Evolutionary conservation across 108 stramenopile genomes (phyloP).

Genomic region (Fragilariopsis cylindrus): DNA sequence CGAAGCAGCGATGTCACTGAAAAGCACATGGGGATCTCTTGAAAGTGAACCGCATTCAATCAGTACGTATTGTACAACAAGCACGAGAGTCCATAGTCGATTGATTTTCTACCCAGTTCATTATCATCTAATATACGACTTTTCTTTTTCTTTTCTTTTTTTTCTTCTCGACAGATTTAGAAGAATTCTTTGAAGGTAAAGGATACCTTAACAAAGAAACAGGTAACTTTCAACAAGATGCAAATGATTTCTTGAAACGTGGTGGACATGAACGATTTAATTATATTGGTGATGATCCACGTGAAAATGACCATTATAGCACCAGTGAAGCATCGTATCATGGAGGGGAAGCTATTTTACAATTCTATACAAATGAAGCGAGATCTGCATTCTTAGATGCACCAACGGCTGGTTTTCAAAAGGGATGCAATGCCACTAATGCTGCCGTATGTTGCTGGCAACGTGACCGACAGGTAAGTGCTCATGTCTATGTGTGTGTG

Average conservation of each 20-base stretch:
- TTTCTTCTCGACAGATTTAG: not conserved
- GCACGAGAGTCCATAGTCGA: no score
- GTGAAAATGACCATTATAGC: slow-evolving; percentile 2
- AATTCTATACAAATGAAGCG: not conserved
- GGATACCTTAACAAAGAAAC: slow-evolving; percentile 12
- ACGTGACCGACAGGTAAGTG: slow-evolving; percentile 51
- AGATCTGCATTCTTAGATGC: not conserved
- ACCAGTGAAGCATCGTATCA: not conserved
- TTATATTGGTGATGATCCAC: slow-evolving; percentile 13
- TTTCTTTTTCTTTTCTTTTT: no score
- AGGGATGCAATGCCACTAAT: slow-evolving; percentile 2
- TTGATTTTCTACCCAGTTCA: no score
- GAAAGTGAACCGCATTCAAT: not conserved
- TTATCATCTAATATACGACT: no score
- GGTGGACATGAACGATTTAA: not conserved
- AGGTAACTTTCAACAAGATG: slow-evolving; percentile 21
- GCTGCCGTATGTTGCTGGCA: slow-evolving; percentile 57
- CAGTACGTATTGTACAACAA: no score
- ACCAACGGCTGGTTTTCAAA: not conserved
- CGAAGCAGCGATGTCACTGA: not conserved
- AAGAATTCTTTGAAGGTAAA: slow-evolving; percentile 6
- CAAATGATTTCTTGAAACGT: not conserved
- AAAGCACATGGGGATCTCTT: not conserved
- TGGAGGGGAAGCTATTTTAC: not conserved
- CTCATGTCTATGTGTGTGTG: no score